phyloP scores from a whole-genome alignment of 1,139 yeast species.

The Diutina siamensis region DNA sequence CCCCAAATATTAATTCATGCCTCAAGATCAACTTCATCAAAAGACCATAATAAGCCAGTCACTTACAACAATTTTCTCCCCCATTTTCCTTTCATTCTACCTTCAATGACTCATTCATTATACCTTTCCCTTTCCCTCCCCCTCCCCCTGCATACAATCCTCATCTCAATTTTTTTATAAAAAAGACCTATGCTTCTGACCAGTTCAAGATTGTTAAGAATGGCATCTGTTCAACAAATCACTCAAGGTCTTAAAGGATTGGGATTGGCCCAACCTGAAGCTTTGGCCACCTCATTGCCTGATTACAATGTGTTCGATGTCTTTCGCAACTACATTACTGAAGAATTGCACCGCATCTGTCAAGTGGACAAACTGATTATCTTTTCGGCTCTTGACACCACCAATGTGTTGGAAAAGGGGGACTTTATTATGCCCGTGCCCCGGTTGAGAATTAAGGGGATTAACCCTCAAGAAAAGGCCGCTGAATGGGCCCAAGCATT shows the following conservation, averaged over 20 bases:
- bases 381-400: conserved; percentile 82
- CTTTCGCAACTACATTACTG: conserved; percentile 79
- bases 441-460: conserved; percentile 80
- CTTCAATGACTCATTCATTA: no score
- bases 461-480: conserved; percentile 77
- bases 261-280: conserved; percentile 5
- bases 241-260: conserved; percentile 2
- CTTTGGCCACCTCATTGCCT: conserved; percentile 40
- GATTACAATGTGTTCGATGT: conserved; percentile 66
- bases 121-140: background rate
- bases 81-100: no score
- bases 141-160: background rate
- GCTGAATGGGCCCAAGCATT: conserved; percentile 66
- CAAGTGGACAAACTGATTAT: conserved; percentile 61
- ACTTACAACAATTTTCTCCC: no score
- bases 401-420: conserved; percentile 79
- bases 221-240: conserved; percentile 3
- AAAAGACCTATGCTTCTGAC: background rate
- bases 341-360: conserved; percentile 61
- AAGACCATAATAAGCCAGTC: no score
- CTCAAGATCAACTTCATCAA: no score
- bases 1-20: no score
- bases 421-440: conserved; percentile 91
- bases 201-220: background rate
- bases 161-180: conserved; percentile 3